Evolutionary conservation across 305 asterid genomes (phyloP), one percentile per base, ranked within the genome.

Genomic region (Ilex paraguariensis): DNA sequence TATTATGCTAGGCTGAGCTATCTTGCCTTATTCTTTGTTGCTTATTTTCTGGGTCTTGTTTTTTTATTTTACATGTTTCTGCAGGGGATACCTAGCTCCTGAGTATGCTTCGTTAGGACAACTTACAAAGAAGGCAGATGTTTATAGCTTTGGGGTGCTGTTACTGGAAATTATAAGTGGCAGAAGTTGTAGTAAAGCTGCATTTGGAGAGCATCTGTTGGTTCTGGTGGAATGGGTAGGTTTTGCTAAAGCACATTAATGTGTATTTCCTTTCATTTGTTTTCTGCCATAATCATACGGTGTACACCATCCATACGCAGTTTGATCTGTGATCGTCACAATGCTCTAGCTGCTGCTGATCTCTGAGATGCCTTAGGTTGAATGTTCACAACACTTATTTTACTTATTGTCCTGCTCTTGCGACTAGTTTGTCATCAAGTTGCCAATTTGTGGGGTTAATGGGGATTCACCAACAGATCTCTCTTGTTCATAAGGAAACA

Each of bases 71-170:
- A 13, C 4, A 46, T 63, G 15, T 56, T 49, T 62, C 31, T 72
- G 67, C 89, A 90, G 96, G 64, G 97, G 97, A 61, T 90, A 87
- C 74, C 81, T 87, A 14, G 96, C 97, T 59, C 97, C 97, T 10
- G 97, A 90, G 52, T 90, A 90, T 44, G 97, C 97, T 6, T 40
- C 76, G 75, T 56, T 79, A 67, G 92, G 87, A 40, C 88, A 90
- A 62, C 93, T 90, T 42, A 85, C 96, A 0, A 85, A 84, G 81
- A 90, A 90, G 78, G 97, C 89, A 0, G 97, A 90, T 48, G 89
- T 90, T 3, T 90, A 90, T 48, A 90, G 97, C 63, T 87, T 90
- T 28, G 97, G 97, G 48, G 91, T 90, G 63, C 90, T 90, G 31
- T 17, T 87, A 49, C 95, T 90, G 28, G 97, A 90, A 76, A 71